phyloP scores from a whole-genome alignment of 176 grass and related monocot genomes.

The Carex parvula region DNA sequence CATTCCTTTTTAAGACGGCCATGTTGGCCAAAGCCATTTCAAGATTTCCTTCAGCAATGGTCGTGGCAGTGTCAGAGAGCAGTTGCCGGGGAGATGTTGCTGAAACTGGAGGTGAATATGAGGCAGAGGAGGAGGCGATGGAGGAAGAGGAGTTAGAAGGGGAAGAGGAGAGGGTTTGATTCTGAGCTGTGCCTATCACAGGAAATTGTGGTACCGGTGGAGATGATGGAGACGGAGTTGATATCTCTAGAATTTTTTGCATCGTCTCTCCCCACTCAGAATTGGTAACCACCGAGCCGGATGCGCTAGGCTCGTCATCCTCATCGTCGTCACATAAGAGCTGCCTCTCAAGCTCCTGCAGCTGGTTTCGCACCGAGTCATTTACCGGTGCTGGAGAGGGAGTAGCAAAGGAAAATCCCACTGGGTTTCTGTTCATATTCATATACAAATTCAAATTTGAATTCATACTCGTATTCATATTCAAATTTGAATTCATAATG shows the following conservation, averaged over 20 bases:
- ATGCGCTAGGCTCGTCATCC: constrained; percentile 47
- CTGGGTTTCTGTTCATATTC: constrained; percentile 24
- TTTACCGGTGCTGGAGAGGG: not conserved
- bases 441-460: not conserved
- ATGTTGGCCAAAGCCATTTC: constrained; percentile 49
- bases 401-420: not conserved
- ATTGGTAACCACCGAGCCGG: constrained; percentile 58
- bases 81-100: constrained; percentile 46
- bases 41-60: constrained; percentile 58
- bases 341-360: constrained; percentile 86
- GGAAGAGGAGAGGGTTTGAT: constrained; percentile 33
- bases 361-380: constrained; percentile 37
- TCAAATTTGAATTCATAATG: not conserved
- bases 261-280: constrained; percentile 77
- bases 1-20: constrained; percentile 36
- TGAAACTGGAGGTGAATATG: constrained; percentile 58
- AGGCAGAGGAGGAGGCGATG: constrained; percentile 66
- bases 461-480: not conserved
- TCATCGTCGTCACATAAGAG: constrained; percentile 73
- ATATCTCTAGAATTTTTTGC: constrained; percentile 38
- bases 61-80: constrained; percentile 47
- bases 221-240: constrained; percentile 28
- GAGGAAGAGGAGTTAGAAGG: constrained; percentile 78
- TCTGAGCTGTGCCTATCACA: constrained; percentile 12
- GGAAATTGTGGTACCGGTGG: constrained; percentile 18